Base-by-base conservation (phyloP, 1,284 basidiomycete species). In the Boletus smithii region DNA sequence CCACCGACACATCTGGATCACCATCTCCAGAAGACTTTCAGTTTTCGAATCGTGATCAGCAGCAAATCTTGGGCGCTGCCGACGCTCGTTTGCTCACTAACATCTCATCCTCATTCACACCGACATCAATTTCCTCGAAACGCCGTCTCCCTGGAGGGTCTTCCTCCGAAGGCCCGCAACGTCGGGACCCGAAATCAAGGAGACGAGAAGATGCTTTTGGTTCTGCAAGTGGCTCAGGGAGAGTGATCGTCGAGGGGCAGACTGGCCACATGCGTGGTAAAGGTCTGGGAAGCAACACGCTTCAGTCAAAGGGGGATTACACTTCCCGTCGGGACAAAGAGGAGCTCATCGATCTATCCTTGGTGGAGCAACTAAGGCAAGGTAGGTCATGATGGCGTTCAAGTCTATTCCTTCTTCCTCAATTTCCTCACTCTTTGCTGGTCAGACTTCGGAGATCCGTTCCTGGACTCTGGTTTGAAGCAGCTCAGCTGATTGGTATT, bases 391-490 rank as follows among this genome's bases (percentile, higher is more conserved):
- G 3, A 23, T 36, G 17, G 13, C 4, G 8, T 42, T 33, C 7
- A 18, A 14, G 22, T 26, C 11, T 37, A 38, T 35, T n/a, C 10
- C 40, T 32, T 30, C 8, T 41, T 26, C 24, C 43, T 46, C 26
- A 39, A 29, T 24, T 8, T 36, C 29, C 20, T 53, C 33, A 37
- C 40, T 4, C 32, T 27, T 41, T 23, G 11, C 26, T 48, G 37
- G 26, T 29, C 53, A 75, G 73, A 69, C 46, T 73, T 76, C 38
- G 74, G 74, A 27, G 75, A 75, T 51, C 73, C 73, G n/a, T 73
- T 76, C 48, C 61, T 75, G 42, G 72, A 76, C 3, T 42, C 60
- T 40, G 31, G 43, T 35, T 40, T 39, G 14, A 62, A 62, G 39
- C 56, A 52, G 23, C 32, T 51, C 32, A 52, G 58, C 6, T 65